phyloP scores from a whole-genome alignment of 2,329 filamentous ascomycete genomes.

The Teratosphaeriaceae sp. region DNA sequence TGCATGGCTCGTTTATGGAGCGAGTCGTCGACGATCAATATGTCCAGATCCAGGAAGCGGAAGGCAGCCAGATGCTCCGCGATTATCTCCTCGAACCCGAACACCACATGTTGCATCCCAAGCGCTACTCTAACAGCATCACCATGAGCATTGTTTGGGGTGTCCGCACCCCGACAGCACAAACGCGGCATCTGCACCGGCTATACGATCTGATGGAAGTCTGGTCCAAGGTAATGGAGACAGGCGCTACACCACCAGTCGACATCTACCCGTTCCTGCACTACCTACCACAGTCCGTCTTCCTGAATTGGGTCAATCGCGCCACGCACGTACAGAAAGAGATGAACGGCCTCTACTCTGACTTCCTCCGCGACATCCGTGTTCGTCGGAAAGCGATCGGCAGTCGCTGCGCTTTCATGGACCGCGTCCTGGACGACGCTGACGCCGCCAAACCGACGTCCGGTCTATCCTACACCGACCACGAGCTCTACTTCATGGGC shows the following conservation, averaged over 20 bases:
- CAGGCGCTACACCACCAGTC: conserved; percentile 44
- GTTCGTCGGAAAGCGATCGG: conserved; percentile 22
- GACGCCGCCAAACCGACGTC: conserved; percentile 15
- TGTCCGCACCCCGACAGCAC: conserved; percentile 20
- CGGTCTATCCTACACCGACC: conserved; percentile 20
- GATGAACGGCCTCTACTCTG: conserved; percentile 38
- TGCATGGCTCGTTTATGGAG: conserved; percentile 40
- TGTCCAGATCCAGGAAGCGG: conserved; percentile 39
- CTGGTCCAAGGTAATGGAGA: conserved; percentile 41
- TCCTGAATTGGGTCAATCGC: conserved; percentile 35
- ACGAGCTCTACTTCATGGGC: conserved; percentile 34
- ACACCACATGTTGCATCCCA: conserved; percentile 42
- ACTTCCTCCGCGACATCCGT: conserved; percentile 30
- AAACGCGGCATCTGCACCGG: conserved; percentile 17
- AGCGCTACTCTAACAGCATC: conserved; percentile 45
- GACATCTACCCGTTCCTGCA: conserved; percentile 43
- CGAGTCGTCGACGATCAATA: conserved; percentile 39
- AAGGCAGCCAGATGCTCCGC: conserved; percentile 41
- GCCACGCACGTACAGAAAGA: conserved; percentile 32
- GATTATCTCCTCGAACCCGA: conserved; percentile 39
- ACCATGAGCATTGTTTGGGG: conserved; percentile 35
- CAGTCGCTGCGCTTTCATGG: conserved; percentile 31
- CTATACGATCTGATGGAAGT: conserved; percentile 39
- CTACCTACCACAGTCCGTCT: conserved; percentile 35
- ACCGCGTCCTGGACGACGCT: conserved; percentile 35